Evolutionary conservation across 305 asterid species (phyloP).

Genomic region (Plantago lanceolata): DNA sequence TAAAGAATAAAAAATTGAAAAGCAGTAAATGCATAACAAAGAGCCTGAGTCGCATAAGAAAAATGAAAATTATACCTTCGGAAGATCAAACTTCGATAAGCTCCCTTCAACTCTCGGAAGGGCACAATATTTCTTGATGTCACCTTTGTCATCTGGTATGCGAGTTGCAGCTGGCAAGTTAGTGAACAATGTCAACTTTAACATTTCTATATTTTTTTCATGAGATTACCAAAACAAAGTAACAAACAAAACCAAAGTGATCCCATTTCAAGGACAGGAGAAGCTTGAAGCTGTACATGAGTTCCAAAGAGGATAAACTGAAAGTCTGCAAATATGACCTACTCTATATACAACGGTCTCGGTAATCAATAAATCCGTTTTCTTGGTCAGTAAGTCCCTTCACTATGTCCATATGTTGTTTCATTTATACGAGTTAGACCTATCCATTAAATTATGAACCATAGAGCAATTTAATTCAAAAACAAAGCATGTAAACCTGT

Average conservation of each 20-base stretch:
- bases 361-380: neutral
- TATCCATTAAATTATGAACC: conserved; percentile 2
- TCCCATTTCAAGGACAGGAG: neutral
- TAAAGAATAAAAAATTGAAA: neutral
- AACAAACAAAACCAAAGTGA: neutral
- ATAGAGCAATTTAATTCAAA: neutral
- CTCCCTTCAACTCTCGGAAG: conserved; percentile 32
- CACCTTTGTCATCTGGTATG: conserved; percentile 41
- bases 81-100: conserved; percentile 32
- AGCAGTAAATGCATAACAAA: conserved; percentile 19
- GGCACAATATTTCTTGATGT: conserved; percentile 30
- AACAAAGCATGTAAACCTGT: conserved; percentile 32
- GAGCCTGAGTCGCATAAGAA: conserved; percentile 22
- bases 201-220: conserved; percentile 3
- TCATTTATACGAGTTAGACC: neutral
- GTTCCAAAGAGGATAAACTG: too few species aligned
- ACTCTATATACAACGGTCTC: neutral
- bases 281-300: neutral
- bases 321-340: too few species aligned
- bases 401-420: neutral
- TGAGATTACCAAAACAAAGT: neutral
- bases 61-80: conserved; percentile 42
- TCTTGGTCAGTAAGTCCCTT: neutral
- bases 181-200: conserved; percentile 9
- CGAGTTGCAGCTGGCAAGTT: conserved; percentile 20